Evolutionary conservation across 257 asterid genomes (phyloP).

Genomic region (Petunia axillaris): DNA sequence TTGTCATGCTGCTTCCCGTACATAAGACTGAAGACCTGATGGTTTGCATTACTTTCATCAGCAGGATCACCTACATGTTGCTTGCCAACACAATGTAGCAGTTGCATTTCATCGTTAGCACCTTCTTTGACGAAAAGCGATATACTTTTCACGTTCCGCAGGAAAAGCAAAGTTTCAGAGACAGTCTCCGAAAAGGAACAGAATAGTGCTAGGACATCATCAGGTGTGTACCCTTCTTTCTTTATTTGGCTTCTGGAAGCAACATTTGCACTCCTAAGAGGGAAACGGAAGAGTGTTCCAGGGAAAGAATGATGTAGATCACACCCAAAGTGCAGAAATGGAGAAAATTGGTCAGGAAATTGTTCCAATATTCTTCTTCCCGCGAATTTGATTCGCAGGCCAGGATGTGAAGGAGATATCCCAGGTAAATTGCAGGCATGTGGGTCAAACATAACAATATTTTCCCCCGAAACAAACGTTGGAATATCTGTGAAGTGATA

Average conservation of each 20-base stretch:
- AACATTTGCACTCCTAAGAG: constrained; percentile 72
- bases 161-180: constrained; percentile 75
- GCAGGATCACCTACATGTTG: constrained; percentile 61
- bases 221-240: constrained; percentile 75
- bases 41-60: constrained; percentile 59
- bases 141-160: constrained; percentile 78
- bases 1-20: constrained; percentile 59
- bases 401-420: constrained; percentile 94
- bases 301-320: constrained; percentile 81
- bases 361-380: constrained; percentile 85
- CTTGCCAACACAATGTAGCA: constrained; percentile 78
- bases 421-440: constrained; percentile 96
- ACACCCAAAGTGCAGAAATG: constrained; percentile 92
- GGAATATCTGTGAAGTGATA: constrained; percentile 97
- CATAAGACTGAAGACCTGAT: constrained; percentile 70
- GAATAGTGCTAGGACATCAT: constrained; percentile 82
- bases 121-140: constrained; percentile 89
- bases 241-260: constrained; percentile 94
- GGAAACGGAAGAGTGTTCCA: constrained; percentile 95
- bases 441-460: constrained; percentile 96
- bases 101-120: constrained; percentile 74
- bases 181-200: constrained; percentile 85
- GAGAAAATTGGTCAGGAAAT: constrained; percentile 97
- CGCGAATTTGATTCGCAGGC: constrained; percentile 80
- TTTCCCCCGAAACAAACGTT: constrained; percentile 94